A percentile compares a stretch with the other conserved stretches of the same genome.
These are phyloP conservation scores for Penicillium daleae DNA, from an alignment of 495 filamentous ascomycete genomes.

Conservation along the genomic window DNA sequence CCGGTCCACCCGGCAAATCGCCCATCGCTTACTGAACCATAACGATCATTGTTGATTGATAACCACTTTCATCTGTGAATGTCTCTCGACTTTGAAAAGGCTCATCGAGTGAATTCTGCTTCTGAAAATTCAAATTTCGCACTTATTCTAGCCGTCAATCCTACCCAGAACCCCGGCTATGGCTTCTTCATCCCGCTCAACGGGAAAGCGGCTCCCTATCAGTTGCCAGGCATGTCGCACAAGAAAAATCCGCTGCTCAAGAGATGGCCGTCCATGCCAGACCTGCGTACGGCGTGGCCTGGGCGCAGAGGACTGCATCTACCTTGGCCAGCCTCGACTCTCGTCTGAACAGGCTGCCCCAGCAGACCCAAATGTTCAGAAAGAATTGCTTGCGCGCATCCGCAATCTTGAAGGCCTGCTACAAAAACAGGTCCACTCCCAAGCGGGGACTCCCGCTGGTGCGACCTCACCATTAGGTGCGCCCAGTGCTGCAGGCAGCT, in stretches of 20 bases:
- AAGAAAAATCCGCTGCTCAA: slow-evolving; percentile 47
- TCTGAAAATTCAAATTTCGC: not conserved
- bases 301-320: slow-evolving; percentile 47
- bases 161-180: slow-evolving; percentile 13
- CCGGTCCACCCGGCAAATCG: slow-evolving; percentile 11
- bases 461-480: slow-evolving; percentile 37
- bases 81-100: not conserved
- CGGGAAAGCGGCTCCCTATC: slow-evolving; percentile 45
- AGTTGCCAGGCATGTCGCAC: slow-evolving; percentile 49
- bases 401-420: slow-evolving; percentile 44
- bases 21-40: not conserved
- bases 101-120: not conserved
- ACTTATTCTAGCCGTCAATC: not conserved
- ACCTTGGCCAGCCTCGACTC: slow-evolving; percentile 45
- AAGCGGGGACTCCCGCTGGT: slow-evolving; percentile 24
- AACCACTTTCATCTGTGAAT: not conserved
- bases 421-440: slow-evolving; percentile 39
- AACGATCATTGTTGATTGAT: not conserved
- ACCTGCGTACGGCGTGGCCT: slow-evolving; percentile 47
- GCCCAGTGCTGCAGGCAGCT: slow-evolving; percentile 37
- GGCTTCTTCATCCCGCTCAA: slow-evolving; percentile 33
- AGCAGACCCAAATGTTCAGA: slow-evolving; percentile 34
- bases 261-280: slow-evolving; percentile 46
- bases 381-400: slow-evolving; percentile 42
- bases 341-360: slow-evolving; percentile 37